A percentile compares a stretch with the other conserved stretches of the same genome.
Evolutionary conservation across 176 grass and related monocot genomes (phyloP).

Genomic region (Metroxylon sagu): DNA sequence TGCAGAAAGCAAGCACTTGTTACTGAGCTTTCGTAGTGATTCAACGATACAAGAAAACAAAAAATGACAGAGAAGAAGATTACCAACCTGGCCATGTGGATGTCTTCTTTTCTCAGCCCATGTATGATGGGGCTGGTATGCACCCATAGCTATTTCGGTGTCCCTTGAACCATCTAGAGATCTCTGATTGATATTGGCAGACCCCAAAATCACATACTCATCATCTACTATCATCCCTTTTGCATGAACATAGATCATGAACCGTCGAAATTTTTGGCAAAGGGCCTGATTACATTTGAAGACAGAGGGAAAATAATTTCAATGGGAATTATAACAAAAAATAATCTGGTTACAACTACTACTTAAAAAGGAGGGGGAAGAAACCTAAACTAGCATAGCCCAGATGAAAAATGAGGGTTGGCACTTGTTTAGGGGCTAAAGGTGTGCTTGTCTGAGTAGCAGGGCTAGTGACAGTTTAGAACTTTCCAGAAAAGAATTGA

Average conservation of each 20-base stretch:
- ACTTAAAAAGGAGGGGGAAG: too few species aligned
- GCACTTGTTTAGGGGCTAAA: too few species aligned
- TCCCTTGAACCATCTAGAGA: constrained; percentile 82
- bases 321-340: constrained; percentile 1
- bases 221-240: constrained; percentile 97
- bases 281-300: constrained; percentile 32
- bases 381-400: too few species aligned
- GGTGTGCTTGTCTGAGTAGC: too few species aligned
- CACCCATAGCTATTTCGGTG: constrained; percentile 97
- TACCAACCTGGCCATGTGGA: constrained; percentile 72
- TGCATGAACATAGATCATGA: constrained; percentile 98
- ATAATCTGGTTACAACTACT: neutral
- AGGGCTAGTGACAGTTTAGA: too few species aligned
- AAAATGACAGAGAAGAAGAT: neutral
- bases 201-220: constrained; percentile 80
- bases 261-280: constrained; percentile 52
- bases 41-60: neutral
- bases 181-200: constrained; percentile 96
- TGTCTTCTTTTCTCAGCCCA: constrained; percentile 56
- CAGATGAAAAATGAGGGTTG: too few species aligned
- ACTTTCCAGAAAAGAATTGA: too few species aligned
- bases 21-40: neutral
- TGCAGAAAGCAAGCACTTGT: neutral
- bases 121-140: constrained; percentile 80
- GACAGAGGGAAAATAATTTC: neutral